Base-by-base conservation (phyloP, 495 filamentous ascomycete genomes). In the Xylaria scruposa region DNA sequence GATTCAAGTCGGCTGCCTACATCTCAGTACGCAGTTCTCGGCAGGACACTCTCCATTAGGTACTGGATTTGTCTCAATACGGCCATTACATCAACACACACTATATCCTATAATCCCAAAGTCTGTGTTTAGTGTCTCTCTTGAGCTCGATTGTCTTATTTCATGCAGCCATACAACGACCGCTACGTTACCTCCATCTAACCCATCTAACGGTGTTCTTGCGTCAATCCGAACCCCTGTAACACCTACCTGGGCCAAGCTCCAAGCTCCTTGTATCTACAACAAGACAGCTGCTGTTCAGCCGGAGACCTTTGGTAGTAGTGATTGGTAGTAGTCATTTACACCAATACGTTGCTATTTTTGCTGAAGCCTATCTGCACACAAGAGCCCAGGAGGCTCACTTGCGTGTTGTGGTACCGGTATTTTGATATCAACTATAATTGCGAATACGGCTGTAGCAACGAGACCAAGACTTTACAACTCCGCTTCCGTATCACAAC, bases 251-350 rank as follows among this genome's bases (percentile, higher is more conserved):
- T 36, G 4, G 15, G n/a, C 58, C 17, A 60, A 38, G 58, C 58
- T 60, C 58, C 17, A 60, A 38, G 58, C 58, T 60, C 54, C 29
- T 12, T 36, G 54, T n/a, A 59, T 59, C 58, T n/a, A 60, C 58
- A 60, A 33, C 33, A 21, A 60, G 9, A n/a, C 33, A 60, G 19
- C 58, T 53, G 24, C 49, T 56, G 53, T 13, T 56, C 49, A 17
- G 53, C 53, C 13, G 4, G 24, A 29, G 26, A 56, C 53, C 24
- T 56, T 56, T 26, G 29, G 13, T 56, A 13, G 26, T 56, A 56
- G 53, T 56, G 53, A 15, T 56, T 31, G 53, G 51, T 31, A 56
- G 13, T n/a, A 54, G 4, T 56, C 53, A 8, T 54, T 24, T 56
- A 31, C 13, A 56, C 53, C 53, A 54, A 31, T 31, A 56, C 53